Evolutionary conservation across 2,329 filamentous ascomycete species (phyloP).

Genomic region (Huntiella bhutanensis): DNA sequence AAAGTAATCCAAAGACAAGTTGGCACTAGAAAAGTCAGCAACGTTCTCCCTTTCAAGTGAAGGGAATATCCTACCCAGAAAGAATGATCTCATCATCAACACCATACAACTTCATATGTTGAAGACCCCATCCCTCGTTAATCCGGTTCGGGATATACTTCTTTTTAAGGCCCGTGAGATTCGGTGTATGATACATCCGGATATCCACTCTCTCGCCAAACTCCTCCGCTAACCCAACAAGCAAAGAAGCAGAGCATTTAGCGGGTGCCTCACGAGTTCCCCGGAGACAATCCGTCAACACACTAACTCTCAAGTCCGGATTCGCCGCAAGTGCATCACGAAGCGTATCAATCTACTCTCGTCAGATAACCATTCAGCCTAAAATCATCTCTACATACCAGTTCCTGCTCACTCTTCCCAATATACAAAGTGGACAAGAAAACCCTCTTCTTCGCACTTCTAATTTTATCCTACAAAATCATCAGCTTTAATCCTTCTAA

Average conservation of each 20-base stretch:
- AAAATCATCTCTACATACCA: slow-evolving; percentile 28
- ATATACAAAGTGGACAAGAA: slow-evolving; percentile 96
- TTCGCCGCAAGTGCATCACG: slow-evolving; percentile 56
- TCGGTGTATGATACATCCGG: slow-evolving; percentile 95
- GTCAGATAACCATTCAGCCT: neutral
- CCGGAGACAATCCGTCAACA: slow-evolving; percentile 77
- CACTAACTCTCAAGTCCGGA: slow-evolving; percentile 60
- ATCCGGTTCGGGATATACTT: slow-evolving; percentile 69
- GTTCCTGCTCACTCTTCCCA: slow-evolving; percentile 76
- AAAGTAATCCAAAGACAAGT: slow-evolving; percentile 86
- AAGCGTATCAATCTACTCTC: slow-evolving; percentile 48
- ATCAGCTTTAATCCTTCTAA: neutral
- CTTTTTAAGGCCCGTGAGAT: slow-evolving; percentile 73
- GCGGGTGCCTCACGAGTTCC: slow-evolving; percentile 80
- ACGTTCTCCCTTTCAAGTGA: slow-evolving; percentile 8
- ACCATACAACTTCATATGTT: slow-evolving; percentile 98
- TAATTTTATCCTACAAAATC: slow-evolving; percentile 52
- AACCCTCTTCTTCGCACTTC: slow-evolving; percentile 55
- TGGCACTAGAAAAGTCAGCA: slow-evolving; percentile 34
- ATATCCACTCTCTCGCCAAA: slow-evolving; percentile 83
- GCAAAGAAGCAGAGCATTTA: slow-evolving; percentile 70
- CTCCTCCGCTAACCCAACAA: slow-evolving; percentile 65
- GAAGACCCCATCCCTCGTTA: slow-evolving; percentile 94
- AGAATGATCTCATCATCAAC: slow-evolving; percentile 90
- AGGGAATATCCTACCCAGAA: slow-evolving; percentile 42